A percentile compares a stretch with the other conserved stretches of the same genome.
Conservation (phyloP, 495 filamentous ascomycete species). For the Aspergillus olivimuriae region DNA sequence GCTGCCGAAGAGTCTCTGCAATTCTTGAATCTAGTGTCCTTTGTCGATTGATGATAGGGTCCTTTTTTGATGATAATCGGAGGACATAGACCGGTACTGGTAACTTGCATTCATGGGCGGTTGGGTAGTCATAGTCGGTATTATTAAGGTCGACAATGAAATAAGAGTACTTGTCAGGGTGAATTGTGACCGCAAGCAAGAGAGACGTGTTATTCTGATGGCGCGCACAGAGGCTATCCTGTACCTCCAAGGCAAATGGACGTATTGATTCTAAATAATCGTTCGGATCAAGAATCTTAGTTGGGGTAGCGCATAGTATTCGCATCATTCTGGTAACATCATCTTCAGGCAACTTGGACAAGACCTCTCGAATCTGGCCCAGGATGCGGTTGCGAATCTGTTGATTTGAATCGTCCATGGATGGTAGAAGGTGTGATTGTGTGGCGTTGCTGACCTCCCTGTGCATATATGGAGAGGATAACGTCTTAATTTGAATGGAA, state of each 20-base stretch:
- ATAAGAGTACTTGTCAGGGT: slow-evolving; percentile 5
- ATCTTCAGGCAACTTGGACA: neutral
- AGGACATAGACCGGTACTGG: slow-evolving; percentile 12
- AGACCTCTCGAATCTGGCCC: neutral
- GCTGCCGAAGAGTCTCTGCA: slow-evolving; percentile 3
- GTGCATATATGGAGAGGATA: no score
- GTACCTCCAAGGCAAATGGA: slow-evolving; percentile 7
- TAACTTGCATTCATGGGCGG: slow-evolving; percentile 7
- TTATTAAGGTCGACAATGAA: slow-evolving; percentile 15
- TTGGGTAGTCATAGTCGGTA: slow-evolving; percentile 13
- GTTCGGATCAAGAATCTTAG: slow-evolving; percentile 7
- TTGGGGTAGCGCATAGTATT: slow-evolving; percentile 13
- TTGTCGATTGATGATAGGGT: slow-evolving; percentile 2
- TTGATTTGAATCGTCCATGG: neutral
- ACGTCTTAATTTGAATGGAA: no score
- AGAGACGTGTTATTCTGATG: slow-evolving; percentile 1
- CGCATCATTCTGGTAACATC: slow-evolving; percentile 9
- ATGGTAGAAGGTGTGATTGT: no score
- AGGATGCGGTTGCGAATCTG: neutral
- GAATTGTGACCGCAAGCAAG: slow-evolving; percentile 11
- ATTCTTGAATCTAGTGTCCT: neutral
- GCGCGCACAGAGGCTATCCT: neutral
- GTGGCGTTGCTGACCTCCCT: no score
- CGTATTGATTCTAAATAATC: slow-evolving; percentile 8
- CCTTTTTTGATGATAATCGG: slow-evolving; percentile 9